Evolutionary conservation across 768 basidiomycete genomes (phyloP), one percentile per base, ranked within the genome.

Genomic region (Pisolithus tinctorius): DNA sequence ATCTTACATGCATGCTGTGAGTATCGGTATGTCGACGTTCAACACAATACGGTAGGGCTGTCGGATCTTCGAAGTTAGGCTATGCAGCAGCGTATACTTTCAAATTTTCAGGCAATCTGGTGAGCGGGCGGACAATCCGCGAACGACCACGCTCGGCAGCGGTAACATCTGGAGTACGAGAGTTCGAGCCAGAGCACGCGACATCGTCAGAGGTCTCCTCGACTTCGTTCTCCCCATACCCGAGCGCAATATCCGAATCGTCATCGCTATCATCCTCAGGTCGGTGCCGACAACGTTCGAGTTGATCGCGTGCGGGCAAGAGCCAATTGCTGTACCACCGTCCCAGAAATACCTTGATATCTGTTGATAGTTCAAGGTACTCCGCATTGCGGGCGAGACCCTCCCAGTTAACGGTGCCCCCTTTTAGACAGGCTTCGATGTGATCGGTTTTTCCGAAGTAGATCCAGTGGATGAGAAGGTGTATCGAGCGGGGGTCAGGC

Each of bases 351-450:
- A 83, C 67, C 64, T 89, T 92, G 66, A 93, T 81, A 41, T 87
- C 83, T 16, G 81, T 70, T 48, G 81, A 74, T 55, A 94, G 76
- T 17, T 82, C 85, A 45, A 95, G 83, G 62, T 90, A 94, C 63
- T 94, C 91, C 63, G 86, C 90, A 65, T 93, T 95, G 53, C 86
- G 82, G 17, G 88, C 88, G 54, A 94, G 73, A 27, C 88, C 89
- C 59, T 93, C 87, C 92, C 91, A 94, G 44, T 80, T 79, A 42
- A 91, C 75, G 47, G 74, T 65, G 17, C 84, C 82, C 17, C 73
- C 69, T 54, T 80, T 77, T 11, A 95, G 78, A 39, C 79, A 83
- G 23, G 80, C 74, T 60, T 86, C 80, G 59, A 95, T 84, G 49
- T 74, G 74, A 40, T 71, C 67, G 11, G 80, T 80, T 54, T 78